A percentile compares a stretch with the other conserved stretches of the same genome.
These are phyloP conservation scores for Hymenoscyphus linearis DNA, from an alignment of 2,329 filamentous ascomycete species.

Conservation along the genomic window DNA sequence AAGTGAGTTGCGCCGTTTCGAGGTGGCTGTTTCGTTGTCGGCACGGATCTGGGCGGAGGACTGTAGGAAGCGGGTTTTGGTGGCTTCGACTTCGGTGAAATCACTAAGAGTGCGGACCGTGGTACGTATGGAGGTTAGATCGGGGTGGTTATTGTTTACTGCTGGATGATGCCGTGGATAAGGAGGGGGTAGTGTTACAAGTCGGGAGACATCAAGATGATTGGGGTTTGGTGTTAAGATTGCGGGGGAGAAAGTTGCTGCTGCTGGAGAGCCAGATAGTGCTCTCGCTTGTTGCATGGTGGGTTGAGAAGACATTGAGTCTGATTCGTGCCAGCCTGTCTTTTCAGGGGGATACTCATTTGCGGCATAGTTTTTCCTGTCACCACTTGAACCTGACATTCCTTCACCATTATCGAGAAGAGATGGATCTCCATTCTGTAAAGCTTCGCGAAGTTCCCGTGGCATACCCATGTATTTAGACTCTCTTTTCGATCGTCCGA, in stretches of 20 bases:
- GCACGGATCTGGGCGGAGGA: constrained; percentile 55
- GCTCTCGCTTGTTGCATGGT: constrained; percentile 24
- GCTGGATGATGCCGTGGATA: constrained; percentile 94
- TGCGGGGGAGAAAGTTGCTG: constrained; percentile 32
- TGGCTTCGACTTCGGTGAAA: constrained; percentile 63
- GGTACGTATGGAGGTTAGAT: constrained; percentile 71
- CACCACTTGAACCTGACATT: constrained; percentile 29
- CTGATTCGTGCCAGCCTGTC: constrained; percentile 45
- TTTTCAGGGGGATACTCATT: constrained; percentile 64
- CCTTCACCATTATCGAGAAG: constrained; percentile 18
- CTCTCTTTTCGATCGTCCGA: constrained; percentile 81
- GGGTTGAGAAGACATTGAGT: constrained; percentile 12
- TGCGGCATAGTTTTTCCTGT: constrained; percentile 23
- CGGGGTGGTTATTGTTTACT: constrained; percentile 91
- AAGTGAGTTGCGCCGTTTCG: constrained; percentile 57
- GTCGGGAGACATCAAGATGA: constrained; percentile 78
- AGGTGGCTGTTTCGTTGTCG: constrained; percentile 45
- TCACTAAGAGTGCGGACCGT: constrained; percentile 70
- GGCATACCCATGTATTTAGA: constrained; percentile 96
- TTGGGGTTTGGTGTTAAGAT: constrained; percentile 43
- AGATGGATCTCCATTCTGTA: constrained; percentile 45
- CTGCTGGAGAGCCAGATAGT: constrained; percentile 21
- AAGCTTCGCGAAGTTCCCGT: constrained; percentile 64
- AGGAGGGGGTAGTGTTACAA: constrained; percentile 88
- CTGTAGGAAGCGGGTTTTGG: constrained; percentile 56